phyloP scores from a whole-genome alignment of 2,329 filamentous ascomycete genomes.

The Drechslerella coelobrocha region DNA sequence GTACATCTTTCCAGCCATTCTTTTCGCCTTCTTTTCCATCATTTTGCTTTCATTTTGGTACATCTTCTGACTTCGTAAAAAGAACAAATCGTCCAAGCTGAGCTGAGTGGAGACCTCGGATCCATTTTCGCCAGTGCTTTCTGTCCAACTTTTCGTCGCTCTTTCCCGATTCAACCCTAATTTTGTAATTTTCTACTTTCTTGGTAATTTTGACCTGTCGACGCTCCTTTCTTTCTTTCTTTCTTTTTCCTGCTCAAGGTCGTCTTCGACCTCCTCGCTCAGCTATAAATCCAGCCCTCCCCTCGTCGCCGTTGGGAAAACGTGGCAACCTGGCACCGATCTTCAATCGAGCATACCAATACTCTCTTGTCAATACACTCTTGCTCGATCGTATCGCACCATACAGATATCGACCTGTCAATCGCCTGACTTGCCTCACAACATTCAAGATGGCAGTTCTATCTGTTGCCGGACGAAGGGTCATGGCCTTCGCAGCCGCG shows the following conservation, averaged over 20 bases:
- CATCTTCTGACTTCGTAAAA: slow-evolving; percentile 37
- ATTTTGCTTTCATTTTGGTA: slow-evolving; percentile 1
- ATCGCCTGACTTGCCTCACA: slow-evolving; percentile 12
- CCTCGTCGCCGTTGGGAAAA: slow-evolving; percentile 49
- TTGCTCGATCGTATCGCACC: slow-evolving; percentile 34
- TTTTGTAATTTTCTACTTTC: slow-evolving; percentile 15
- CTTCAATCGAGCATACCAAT: slow-evolving; percentile 44
- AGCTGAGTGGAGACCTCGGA: slow-evolving; percentile 40
- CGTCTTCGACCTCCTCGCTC: slow-evolving; percentile 15
- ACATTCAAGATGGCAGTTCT: slow-evolving; percentile 42
- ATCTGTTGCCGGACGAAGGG: slow-evolving; percentile 36
- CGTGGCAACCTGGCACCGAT: slow-evolving; percentile 51
- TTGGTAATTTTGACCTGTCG: slow-evolving; percentile 20
- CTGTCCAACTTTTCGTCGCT: slow-evolving; percentile 20
- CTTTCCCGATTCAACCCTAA: slow-evolving; percentile 46
- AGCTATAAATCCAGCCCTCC: slow-evolving; percentile 46
- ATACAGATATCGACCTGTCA: slow-evolving; percentile 34
- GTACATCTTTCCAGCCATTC: slow-evolving; percentile 43
- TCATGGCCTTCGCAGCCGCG: slow-evolving; percentile 25
- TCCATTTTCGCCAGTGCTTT: slow-evolving; percentile 42
- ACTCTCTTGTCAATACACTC: slow-evolving; percentile 25
- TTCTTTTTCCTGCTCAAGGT: slow-evolving; percentile 4
- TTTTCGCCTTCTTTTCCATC: neutral
- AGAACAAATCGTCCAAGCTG: slow-evolving; percentile 25
- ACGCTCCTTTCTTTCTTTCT: slow-evolving; percentile 46